Evolutionary conservation across 331 rosid species (phyloP), one percentile per base, ranked within the genome.

Genomic region (Prunus yedoensis): DNA sequence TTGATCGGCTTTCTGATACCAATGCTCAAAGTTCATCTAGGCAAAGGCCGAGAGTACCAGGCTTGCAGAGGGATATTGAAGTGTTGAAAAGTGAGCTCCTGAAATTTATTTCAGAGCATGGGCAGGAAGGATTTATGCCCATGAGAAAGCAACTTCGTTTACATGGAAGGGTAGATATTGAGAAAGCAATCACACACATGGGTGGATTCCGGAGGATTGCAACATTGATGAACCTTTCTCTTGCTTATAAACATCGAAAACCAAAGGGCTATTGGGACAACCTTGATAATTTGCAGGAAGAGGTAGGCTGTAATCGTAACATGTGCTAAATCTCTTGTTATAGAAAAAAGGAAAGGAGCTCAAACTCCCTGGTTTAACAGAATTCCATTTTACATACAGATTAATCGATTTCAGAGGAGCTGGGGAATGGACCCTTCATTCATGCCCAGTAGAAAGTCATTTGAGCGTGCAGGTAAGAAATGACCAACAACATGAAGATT

Each of bases 101-200:
- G 74, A 92, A 90, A 70, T 90, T 94, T 77, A 83, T 91, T 80
- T 83, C 90, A 27, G 96, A 94, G 65, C 83, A 86, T 77, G 99
- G 99, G 70, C 97, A 92, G 73, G 99, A 90, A 88, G 97, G 99
- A 79, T 94, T 94, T 77, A 94, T 94, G 99, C 99, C 97, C 70
- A 89, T 94, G 99, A 88, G 99, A 83, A 94, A 92, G 90, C 97
- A 92, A 64, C 97, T 92, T 68, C 95, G 99, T 53, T 66, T 90
- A 81, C 91, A 80, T 13, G 92, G 96, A 79, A 84, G 99, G 66
- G 93, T 94, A 65, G 99, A 94, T 76, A 92, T 94, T 0, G 99
- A 94, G 86, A 94, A 94, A 90, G 95, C 97, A 51, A 90, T 94
- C 56, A 88, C 91, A 59, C 96, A 89, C 27, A 92, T 90, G 97